Conservation (phyloP, 2,329 filamentous ascomycete genomes). For the Periglandula ipomoeae region DNA sequence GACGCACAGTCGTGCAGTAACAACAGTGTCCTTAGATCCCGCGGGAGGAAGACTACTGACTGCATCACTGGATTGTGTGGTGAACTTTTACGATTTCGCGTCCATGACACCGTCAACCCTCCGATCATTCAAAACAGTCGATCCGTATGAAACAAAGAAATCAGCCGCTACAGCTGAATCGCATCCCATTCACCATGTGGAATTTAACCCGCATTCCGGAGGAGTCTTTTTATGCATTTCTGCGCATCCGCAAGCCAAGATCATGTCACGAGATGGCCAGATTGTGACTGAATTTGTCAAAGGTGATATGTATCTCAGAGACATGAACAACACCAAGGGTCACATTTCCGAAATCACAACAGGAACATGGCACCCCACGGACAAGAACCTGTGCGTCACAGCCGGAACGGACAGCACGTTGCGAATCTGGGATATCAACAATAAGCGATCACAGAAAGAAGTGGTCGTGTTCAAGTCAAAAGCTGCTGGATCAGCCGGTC, state of each 20-base stretch:
- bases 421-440: constrained; percentile 94
- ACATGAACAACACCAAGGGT: constrained; percentile 96
- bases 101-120: constrained; percentile 93
- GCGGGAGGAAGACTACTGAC: constrained; percentile 78
- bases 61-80: constrained; percentile 81
- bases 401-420: constrained; percentile 92
- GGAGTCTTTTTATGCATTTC: constrained; percentile 77
- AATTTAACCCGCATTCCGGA: constrained; percentile 78
- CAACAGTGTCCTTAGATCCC: constrained; percentile 74
- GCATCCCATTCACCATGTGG: constrained; percentile 76
- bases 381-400: constrained; percentile 78
- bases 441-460: constrained; percentile 80
- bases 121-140: constrained; percentile 84
- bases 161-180: constrained; percentile 65
- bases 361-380: constrained; percentile 82
- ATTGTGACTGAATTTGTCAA: constrained; percentile 83
- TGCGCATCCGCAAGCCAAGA: constrained; percentile 81
- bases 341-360: constrained; percentile 88
- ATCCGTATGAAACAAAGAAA: constrained; percentile 69
- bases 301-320: constrained; percentile 94
- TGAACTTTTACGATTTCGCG: constrained; percentile 92
- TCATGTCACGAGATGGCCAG: constrained; percentile 83
- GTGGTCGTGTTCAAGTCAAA: constrained; percentile 94
- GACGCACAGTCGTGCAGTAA: constrained; percentile 83
- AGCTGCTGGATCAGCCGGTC: constrained; percentile 76